Evolutionary conservation across 2,329 filamentous ascomycete species (phyloP).

Genomic region (Blastomyces emzantsi): DNA sequence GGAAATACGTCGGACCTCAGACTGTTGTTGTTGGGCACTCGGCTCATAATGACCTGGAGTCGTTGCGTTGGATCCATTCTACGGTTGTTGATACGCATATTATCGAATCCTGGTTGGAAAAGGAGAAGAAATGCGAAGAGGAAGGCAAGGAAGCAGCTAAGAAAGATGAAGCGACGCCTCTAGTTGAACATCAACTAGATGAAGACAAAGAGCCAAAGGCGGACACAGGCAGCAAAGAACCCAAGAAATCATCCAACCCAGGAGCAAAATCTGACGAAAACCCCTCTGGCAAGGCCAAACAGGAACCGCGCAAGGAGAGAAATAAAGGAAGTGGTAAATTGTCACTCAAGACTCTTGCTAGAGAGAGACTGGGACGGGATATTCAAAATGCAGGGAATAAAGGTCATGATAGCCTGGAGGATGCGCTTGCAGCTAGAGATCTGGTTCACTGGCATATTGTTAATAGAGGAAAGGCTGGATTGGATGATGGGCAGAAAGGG

Average conservation of each 20-base stretch:
- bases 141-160: background rate
- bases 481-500: background rate
- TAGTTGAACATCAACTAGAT: background rate
- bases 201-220: background rate
- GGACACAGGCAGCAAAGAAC: background rate
- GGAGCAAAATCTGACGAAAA: background rate
- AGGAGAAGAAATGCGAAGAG: conserved; percentile 1
- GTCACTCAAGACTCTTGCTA: conserved; percentile 19
- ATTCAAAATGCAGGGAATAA: conserved; percentile 19
- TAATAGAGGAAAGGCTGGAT: background rate
- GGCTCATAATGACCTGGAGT: conserved; percentile 35
- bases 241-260: background rate
- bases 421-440: conserved; percentile 38
- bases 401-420: conserved; percentile 39
- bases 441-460: conserved; percentile 33
- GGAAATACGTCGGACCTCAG: conserved; percentile 36
- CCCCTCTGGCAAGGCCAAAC: background rate
- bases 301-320: background rate
- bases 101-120: conserved; percentile 15
- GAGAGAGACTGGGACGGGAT: conserved; percentile 15
- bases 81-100: conserved; percentile 39
- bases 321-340: background rate
- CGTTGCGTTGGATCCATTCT: conserved; percentile 43
- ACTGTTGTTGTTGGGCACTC: conserved; percentile 45
- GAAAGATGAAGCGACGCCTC: background rate